phyloP scores from a whole-genome alignment of 345 rosid genomes.

The Kandelia obovata region DNA sequence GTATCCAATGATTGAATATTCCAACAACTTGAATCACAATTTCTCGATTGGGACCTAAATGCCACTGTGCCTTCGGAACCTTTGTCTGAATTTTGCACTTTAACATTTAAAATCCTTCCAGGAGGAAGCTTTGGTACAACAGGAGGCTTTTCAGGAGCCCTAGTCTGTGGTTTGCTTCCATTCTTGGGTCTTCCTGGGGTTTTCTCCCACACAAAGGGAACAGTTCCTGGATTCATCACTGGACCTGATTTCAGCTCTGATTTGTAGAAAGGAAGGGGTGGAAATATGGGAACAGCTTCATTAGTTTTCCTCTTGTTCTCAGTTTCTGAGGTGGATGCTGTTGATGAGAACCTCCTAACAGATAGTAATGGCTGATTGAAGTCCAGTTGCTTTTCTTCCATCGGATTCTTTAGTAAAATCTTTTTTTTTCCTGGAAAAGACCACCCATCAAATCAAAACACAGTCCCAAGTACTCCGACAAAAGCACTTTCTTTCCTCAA shows the following conservation, averaged over 20 bases:
- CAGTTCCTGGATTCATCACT: constrained; percentile 71
- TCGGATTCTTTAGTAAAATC: constrained; percentile 26
- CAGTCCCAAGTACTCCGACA: not conserved
- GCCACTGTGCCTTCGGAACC: constrained; percentile 19
- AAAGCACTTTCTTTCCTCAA: too few species aligned
- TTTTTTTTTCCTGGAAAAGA: not conserved
- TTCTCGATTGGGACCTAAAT: constrained; percentile 10
- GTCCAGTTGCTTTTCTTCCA: constrained; percentile 83
- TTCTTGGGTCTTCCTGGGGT: constrained; percentile 78
- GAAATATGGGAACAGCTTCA: constrained; percentile 33
- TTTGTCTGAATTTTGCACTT: constrained; percentile 26
- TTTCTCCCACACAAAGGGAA: constrained; percentile 89
- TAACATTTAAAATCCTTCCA: constrained; percentile 44
- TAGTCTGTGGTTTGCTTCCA: constrained; percentile 35
- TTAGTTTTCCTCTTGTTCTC: constrained; percentile 42
- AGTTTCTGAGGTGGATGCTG: constrained; percentile 31
- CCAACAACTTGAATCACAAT: constrained; percentile 11
- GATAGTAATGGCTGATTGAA: constrained; percentile 75
- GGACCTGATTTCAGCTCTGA: constrained; percentile 93
- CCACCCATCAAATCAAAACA: not conserved
- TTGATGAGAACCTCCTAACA: constrained; percentile 53
- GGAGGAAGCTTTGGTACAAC: constrained; percentile 84
- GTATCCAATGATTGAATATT: constrained; percentile 12
- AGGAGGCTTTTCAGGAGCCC: constrained; percentile 29
- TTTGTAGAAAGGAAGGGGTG: constrained; percentile 59